These are phyloP conservation scores for Byssothecium circinans DNA, from an alignment of 2,329 filamentous ascomycete genomes.

Conservation along the genomic window DNA sequence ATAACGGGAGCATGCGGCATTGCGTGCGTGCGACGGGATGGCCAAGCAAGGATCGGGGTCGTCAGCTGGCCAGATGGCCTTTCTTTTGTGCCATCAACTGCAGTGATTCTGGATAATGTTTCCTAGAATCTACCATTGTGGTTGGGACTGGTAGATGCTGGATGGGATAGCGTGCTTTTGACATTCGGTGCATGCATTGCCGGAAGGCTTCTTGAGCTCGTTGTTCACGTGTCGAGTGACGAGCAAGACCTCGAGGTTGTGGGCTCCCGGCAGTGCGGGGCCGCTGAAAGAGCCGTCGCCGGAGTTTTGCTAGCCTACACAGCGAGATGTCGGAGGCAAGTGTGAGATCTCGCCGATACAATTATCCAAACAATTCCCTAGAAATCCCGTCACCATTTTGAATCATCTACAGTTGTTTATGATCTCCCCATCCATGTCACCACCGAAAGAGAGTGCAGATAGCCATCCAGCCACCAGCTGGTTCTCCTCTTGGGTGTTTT, in stretches of 20 bases:
- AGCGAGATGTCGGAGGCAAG: too few relatives aligned
- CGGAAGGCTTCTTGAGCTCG: too few relatives aligned
- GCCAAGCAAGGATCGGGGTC: not conserved
- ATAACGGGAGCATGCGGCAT: slow-evolving; percentile 16
- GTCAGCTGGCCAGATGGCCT: not conserved
- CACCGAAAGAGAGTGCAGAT: slow-evolving; percentile 11
- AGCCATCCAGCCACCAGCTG: too few relatives aligned
- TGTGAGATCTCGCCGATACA: too few relatives aligned
- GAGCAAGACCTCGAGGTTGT: too few relatives aligned
- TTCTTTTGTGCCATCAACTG: not conserved
- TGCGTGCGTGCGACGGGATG: not conserved
- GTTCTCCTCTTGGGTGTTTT: slow-evolving; percentile 9
- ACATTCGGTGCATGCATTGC: too few relatives aligned
- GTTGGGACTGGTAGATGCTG: not conserved
- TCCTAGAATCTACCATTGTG: not conserved
- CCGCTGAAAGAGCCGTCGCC: too few relatives aligned
- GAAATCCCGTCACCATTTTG: too few relatives aligned
- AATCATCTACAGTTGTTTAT: not conserved
- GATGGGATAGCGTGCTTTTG: not conserved
- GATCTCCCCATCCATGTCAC: slow-evolving; percentile 10
- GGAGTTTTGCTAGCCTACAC: too few relatives aligned
- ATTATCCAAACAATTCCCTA: not conserved
- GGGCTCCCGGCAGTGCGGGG: too few relatives aligned
- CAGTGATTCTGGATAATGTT: not conserved
- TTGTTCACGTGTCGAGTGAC: too few relatives aligned